These are phyloP conservation scores for Terana coerulea DNA, from an alignment of 768 basidiomycete species.

Conservation along the genomic window DNA sequence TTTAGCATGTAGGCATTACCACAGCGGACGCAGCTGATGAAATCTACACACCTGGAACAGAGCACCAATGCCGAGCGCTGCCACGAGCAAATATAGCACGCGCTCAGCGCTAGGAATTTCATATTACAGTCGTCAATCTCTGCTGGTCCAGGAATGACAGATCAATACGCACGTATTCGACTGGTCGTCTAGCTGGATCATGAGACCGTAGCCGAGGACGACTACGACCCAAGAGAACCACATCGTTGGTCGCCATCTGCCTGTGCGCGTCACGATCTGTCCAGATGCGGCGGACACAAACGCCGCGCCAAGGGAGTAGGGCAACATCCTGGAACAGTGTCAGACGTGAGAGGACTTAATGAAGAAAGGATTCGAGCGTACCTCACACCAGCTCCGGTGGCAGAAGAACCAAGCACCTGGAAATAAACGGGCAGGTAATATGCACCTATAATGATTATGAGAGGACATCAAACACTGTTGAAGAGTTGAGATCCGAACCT, in stretches of 20 bases:
- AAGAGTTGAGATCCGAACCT: conserved; percentile 29
- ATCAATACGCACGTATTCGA: conserved; percentile 41
- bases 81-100: conserved; percentile 60
- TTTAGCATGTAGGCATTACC: neutral
- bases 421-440: conserved; percentile 76
- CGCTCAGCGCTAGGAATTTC: conserved; percentile 43
- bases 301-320: conserved; percentile 63
- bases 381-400: conserved; percentile 67
- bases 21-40: neutral
- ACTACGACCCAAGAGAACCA: conserved; percentile 56
- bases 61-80: conserved; percentile 62
- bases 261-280: conserved; percentile 50
- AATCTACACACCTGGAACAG: conserved; percentile 47
- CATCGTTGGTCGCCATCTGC: conserved; percentile 56
- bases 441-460: conserved; percentile 34
- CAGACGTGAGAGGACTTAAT: neutral
- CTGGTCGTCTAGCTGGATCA: conserved; percentile 59
- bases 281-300: conserved; percentile 54
- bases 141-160: conserved; percentile 3
- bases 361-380: conserved; percentile 26
- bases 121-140: neutral
- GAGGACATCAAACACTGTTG: conserved; percentile 29
- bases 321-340: conserved; percentile 55
- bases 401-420: conserved; percentile 73
- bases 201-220: conserved; percentile 65